Percentiles rank a stretch among this genome's conserved stretches.
Evolutionary conservation across 75 land plant species (phyloP).

Genomic region (Chamaecyparis obtusa): DNA sequence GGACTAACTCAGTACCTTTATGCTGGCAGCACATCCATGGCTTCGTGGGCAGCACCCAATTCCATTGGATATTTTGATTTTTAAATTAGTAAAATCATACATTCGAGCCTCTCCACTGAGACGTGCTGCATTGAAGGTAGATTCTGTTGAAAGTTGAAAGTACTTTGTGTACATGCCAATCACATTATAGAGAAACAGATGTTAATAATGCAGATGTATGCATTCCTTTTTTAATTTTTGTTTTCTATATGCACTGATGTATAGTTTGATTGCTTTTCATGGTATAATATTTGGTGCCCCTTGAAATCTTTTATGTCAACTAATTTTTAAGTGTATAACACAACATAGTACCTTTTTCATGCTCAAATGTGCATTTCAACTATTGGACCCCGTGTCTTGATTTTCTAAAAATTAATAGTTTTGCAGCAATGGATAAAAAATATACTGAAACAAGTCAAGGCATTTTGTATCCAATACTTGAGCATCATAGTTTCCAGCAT

Average conservation of each 20-base stretch:
- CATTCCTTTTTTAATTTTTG: background rate
- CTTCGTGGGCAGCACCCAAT: slow-evolving; percentile 55
- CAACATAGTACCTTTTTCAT: background rate
- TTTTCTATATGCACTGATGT: background rate
- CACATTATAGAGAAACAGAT: background rate
- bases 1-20: background rate
- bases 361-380: background rate
- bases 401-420: background rate
- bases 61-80: slow-evolving; percentile 85
- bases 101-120: slow-evolving; percentile 79
- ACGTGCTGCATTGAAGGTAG: slow-evolving; percentile 84
- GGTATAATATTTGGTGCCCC: background rate
- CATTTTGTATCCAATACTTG: background rate
- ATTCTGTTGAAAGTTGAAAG: background rate
- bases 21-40: slow-evolving; percentile 90
- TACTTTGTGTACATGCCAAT: background rate
- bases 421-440: background rate
- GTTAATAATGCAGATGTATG: background rate
- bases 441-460: background rate
- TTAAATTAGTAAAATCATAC: slow-evolving; percentile 74
- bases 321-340: background rate
- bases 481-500: background rate
- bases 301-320: background rate
- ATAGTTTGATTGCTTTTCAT: background rate
- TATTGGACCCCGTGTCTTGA: background rate